Evolutionary conservation across 2,329 filamentous ascomycete species (phyloP).

Genomic region (Parafenestella ontariensis): DNA sequence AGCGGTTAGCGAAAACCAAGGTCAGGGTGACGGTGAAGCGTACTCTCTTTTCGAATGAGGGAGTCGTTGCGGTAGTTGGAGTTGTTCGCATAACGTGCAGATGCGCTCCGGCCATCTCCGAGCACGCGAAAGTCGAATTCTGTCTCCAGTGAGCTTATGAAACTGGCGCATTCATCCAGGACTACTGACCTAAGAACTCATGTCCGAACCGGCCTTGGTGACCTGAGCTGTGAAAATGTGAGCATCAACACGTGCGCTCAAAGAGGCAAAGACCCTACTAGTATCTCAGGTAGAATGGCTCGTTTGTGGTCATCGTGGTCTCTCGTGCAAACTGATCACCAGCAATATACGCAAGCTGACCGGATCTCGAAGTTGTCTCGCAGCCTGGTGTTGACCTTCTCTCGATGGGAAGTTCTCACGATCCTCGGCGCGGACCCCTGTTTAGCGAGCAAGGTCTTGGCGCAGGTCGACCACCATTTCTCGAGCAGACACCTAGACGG

Average conservation of each 20-base stretch:
- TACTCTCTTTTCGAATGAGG: slow-evolving; percentile 98
- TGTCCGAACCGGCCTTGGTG: slow-evolving; percentile 97
- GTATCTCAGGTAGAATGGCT: slow-evolving; percentile 95
- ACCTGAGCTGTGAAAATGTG: slow-evolving; percentile 73
- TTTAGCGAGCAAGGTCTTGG: slow-evolving; percentile 35
- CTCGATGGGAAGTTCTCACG: slow-evolving; percentile 19
- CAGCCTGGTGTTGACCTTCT: slow-evolving; percentile 11
- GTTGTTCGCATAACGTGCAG: slow-evolving; percentile 97
- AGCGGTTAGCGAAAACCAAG: slow-evolving; percentile 6
- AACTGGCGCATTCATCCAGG: background rate
- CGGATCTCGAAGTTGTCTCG: background rate
- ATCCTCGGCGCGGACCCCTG: slow-evolving; percentile 36
- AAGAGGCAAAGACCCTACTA: slow-evolving; percentile 71
- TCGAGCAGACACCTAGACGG: slow-evolving; percentile 47
- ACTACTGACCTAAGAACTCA: slow-evolving; percentile 83
- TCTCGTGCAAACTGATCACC: too few relatives aligned
- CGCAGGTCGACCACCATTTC: slow-evolving; percentile 30
- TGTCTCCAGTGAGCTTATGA: slow-evolving; percentile 50
- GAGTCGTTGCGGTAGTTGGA: slow-evolving; percentile 99
- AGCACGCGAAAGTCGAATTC: slow-evolving; percentile 97
- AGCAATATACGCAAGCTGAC: background rate
- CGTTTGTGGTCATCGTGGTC: slow-evolving; percentile 65
- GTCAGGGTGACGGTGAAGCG: slow-evolving; percentile 44
- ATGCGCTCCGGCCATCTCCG: slow-evolving; percentile 90
- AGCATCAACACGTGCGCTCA: slow-evolving; percentile 23